phyloP scores from a whole-genome alignment of 352 stramenopile species.

The Saprolegnia parasitica region DNA sequence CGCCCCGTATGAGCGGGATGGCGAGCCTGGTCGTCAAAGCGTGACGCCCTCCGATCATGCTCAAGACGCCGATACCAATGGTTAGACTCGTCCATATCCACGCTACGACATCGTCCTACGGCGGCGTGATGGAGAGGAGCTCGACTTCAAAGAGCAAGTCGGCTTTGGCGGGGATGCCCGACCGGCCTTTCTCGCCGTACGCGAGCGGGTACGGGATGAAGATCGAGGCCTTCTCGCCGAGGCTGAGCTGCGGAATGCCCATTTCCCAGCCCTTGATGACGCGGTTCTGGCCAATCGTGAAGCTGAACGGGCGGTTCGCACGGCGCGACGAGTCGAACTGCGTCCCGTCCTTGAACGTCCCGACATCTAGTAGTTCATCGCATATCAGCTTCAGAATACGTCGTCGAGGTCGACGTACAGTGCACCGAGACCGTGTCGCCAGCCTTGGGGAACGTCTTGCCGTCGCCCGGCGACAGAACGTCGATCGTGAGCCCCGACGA shows the following conservation, averaged over 20 bases:
- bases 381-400: background rate
- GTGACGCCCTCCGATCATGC: no score
- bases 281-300: slow-evolving; percentile 5
- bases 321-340: slow-evolving; percentile 27
- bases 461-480: background rate
- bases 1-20: no score
- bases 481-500: background rate
- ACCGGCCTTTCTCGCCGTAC: slow-evolving; percentile 18
- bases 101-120: background rate
- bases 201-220: slow-evolving; percentile 22
- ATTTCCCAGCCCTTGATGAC: slow-evolving; percentile 27
- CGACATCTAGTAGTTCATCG: slow-evolving; percentile 21
- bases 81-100: background rate
- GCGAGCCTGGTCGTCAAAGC: no score
- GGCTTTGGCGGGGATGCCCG: slow-evolving; percentile 83
- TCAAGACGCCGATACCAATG: no score
- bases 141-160: slow-evolving; percentile 93
- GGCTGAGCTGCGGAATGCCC: slow-evolving; percentile 25
- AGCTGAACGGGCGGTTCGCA: slow-evolving; percentile 18
- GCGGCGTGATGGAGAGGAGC: slow-evolving; percentile 64
- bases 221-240: slow-evolving; percentile 10
- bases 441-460: slow-evolving; percentile 6
- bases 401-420: background rate
- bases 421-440: slow-evolving; percentile 21
- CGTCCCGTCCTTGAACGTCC: slow-evolving; percentile 27